Evolutionary conservation across 2,329 filamentous ascomycete species (phyloP), one percentile per base, ranked within the genome.

Genomic region (Fusarium circinatum): DNA sequence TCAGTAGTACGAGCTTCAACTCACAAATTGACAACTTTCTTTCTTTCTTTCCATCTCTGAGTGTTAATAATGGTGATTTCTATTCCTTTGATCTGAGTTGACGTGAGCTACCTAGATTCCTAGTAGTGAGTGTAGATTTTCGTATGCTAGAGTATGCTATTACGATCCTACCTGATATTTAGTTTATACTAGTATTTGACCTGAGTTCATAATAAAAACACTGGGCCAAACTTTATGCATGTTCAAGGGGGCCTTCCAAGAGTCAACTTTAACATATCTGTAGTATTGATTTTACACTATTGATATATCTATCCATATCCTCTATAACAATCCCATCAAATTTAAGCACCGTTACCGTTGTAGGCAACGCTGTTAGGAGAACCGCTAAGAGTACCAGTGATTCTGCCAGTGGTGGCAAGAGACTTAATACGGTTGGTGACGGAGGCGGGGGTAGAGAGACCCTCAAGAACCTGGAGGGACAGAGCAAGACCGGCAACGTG

Each of bases 301-400:
- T 38, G 56, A 59, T 24, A 24, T 38, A 32, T 42, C 36, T 58
- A 49, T 24, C n/a, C 28, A 30, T 8, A 3, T 34, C 22, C 24
- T 18, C 38, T 30, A 10, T 8, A 6, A 22, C 39, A 13, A 26
- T 20, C 20, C 4, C 32, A 26, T 60, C 17, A 6, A 3, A 20
- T 48, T 42, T 73, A 76, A 57, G 73, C 67, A 48, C 76, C 71
- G 55, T 78, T 78, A 32, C 85, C 85, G 77, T 88, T 88, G 82
- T 85, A 88, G 44, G 82, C 82, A 64, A 87, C 77, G 48, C 83
- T 75, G 81, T 88, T 88, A 68, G 80, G 80, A 68, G 83, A 85
- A 59, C 83, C 80, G 52, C 69, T 80, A 4, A 85, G 76, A 64
- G 70, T 76, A 48, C 81, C 81, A 44, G 82, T 80, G 70, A 86